Evolutionary conservation across 441 rosid genomes (phyloP).

Genomic region (Eutrema salsugineum): DNA sequence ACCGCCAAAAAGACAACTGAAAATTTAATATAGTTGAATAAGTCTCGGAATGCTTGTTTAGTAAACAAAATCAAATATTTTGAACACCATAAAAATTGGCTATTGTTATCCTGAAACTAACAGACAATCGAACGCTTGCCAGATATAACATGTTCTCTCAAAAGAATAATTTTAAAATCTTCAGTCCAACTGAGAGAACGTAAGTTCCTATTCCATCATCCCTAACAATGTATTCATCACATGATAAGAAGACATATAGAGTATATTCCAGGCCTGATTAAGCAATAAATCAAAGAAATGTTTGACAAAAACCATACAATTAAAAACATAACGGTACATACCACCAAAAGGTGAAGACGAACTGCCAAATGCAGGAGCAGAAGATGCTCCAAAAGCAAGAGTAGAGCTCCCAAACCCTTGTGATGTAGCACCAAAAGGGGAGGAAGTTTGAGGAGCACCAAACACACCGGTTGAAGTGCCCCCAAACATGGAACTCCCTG

Average conservation of each 20-base stretch:
- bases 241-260: not conserved
- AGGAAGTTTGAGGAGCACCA: conserved; percentile 68
- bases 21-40: too few relatives aligned
- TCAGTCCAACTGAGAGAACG: not conserved
- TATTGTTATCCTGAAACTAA: not conserved
- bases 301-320: not conserved
- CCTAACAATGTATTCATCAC: not conserved
- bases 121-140: not conserved
- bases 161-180: not conserved
- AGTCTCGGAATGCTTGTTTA: not conserved
- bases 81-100: not conserved
- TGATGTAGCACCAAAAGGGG: conserved; percentile 81
- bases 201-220: not conserved
- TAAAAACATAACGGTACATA: conserved; percentile 25
- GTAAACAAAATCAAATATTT: not conserved
- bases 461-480: conserved; percentile 92
- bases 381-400: conserved; percentile 67
- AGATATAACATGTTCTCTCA: not conserved
- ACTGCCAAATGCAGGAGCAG: conserved; percentile 58
- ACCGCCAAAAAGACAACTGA: too few relatives aligned
- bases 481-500: conserved; percentile 76
- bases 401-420: conserved; percentile 66
- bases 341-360: conserved; percentile 73
- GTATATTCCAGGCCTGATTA: not conserved
- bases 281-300: not conserved